These are phyloP conservation scores for Globisporangium viniferum DNA, from an alignment of 352 stramenopile species.

Conservation along the genomic window DNA sequence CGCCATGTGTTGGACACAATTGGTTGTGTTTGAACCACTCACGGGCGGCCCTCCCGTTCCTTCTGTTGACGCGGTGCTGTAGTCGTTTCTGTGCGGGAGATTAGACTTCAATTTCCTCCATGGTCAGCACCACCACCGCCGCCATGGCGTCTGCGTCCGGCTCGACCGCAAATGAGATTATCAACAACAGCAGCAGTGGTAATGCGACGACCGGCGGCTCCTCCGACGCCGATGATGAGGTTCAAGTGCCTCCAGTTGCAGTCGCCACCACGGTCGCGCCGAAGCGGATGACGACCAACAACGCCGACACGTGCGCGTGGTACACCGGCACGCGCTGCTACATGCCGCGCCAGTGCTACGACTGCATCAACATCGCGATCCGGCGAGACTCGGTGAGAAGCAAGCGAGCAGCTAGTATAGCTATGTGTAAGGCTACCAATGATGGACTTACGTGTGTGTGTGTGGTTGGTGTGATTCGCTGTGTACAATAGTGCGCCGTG, in stretches of 20 bases:
- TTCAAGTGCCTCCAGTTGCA: not conserved
- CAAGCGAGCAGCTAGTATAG: not conserved
- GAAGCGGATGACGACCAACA: conserved; percentile 9
- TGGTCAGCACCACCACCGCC: not conserved
- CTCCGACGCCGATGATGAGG: not conserved
- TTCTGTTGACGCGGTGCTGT: not conserved
- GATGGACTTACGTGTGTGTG: not conserved
- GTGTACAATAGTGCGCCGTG: conserved; percentile 10
- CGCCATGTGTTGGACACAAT: not conserved
- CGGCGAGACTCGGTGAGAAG: conserved; percentile 1
- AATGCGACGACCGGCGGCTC: not conserved
- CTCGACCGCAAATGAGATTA: not conserved
- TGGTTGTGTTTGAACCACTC: not conserved
- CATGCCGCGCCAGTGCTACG: conserved; percentile 19
- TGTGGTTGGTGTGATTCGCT: not conserved
- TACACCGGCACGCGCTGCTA: conserved; percentile 13
- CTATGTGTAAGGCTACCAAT: no score
- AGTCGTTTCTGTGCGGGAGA: not conserved
- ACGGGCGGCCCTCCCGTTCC: no score
- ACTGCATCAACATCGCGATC: conserved; percentile 18
- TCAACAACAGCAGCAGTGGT: not conserved
- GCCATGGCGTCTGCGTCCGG: not conserved
- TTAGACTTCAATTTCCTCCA: not conserved
- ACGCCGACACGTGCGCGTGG: conserved; percentile 15
- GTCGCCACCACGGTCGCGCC: conserved; percentile 10